These are phyloP conservation scores for Angomonas desouzai DNA, from an alignment of 208 protist genomes.

Conservation along the genomic window DNA sequence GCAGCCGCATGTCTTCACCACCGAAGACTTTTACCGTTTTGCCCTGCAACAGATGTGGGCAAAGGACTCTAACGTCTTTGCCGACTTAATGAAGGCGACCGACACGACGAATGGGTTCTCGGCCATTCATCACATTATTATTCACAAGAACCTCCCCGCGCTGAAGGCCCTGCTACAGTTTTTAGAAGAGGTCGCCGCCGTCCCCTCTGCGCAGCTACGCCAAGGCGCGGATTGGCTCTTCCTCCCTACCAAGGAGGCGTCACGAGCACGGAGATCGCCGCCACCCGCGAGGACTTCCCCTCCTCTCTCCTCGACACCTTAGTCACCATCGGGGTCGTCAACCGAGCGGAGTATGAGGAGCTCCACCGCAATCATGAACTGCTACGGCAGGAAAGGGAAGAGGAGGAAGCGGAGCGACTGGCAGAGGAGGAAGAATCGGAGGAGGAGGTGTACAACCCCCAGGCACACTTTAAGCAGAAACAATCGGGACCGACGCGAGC, in stretches of 20 bases:
- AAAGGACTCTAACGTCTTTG: neutral
- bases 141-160: neutral
- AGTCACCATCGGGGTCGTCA: neutral
- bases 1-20: slow-evolving; percentile 4
- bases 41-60: neutral
- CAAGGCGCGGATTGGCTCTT: neutral
- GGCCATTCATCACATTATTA: slow-evolving; percentile 4
- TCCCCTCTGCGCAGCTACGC: neutral
- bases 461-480: neutral
- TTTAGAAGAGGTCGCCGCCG: neutral
- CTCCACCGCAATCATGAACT: neutral
- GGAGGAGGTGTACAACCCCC: neutral
- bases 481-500: neutral
- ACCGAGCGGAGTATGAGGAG: slow-evolving; percentile 6
- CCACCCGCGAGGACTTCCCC: slow-evolving; percentile 1
- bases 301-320: neutral
- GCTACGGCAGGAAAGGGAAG: slow-evolving; percentile 2
- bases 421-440: neutral
- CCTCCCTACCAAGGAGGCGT: neutral
- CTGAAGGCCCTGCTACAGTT: slow-evolving; percentile 3
- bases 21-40: neutral
- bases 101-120: slow-evolving; percentile 2
- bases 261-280: neutral
- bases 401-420: slow-evolving; percentile 1
- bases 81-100: neutral